Evolutionary conservation across 495 filamentous ascomycete species (phyloP).

Genomic region (Neurospora sp.): DNA sequence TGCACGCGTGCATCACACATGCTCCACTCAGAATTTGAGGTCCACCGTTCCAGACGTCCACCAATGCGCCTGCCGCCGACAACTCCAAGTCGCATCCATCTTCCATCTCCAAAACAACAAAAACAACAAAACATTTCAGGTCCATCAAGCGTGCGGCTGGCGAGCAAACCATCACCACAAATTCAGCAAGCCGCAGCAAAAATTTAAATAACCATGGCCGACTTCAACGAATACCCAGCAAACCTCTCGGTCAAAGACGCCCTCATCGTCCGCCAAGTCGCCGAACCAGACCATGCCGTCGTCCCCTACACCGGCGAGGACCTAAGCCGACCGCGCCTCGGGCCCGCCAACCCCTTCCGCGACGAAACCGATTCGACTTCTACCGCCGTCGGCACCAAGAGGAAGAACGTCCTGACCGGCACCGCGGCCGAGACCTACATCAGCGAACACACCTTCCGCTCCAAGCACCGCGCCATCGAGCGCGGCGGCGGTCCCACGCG

Average conservation of each 20-base stretch:
- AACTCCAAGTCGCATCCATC: neutral
- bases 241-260: conserved; percentile 48
- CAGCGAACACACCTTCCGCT: conserved; percentile 79
- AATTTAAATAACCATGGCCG: conserved; percentile 35
- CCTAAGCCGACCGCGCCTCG: conserved; percentile 56
- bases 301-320: conserved; percentile 59
- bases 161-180: neutral
- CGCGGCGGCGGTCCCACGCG: conserved; percentile 34
- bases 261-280: conserved; percentile 41
- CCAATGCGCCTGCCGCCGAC: neutral
- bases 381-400: conserved; percentile 41
- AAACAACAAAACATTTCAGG: neutral
- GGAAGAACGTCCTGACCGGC: conserved; percentile 87
- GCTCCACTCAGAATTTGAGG: neutral
- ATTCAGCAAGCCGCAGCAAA: neutral
- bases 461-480: conserved; percentile 70
- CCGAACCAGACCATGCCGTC: conserved; percentile 42
- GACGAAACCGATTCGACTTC: conserved; percentile 33
- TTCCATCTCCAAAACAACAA: neutral
- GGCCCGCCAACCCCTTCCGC: conserved; percentile 76
- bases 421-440: conserved; percentile 80
- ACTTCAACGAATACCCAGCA: conserved; percentile 46
- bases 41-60: neutral
- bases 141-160: neutral
- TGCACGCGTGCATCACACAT: neutral